These are phyloP conservation scores for Penicillium sp. DNA, from an alignment of 2,329 filamentous ascomycete species.

Conservation along the genomic window DNA sequence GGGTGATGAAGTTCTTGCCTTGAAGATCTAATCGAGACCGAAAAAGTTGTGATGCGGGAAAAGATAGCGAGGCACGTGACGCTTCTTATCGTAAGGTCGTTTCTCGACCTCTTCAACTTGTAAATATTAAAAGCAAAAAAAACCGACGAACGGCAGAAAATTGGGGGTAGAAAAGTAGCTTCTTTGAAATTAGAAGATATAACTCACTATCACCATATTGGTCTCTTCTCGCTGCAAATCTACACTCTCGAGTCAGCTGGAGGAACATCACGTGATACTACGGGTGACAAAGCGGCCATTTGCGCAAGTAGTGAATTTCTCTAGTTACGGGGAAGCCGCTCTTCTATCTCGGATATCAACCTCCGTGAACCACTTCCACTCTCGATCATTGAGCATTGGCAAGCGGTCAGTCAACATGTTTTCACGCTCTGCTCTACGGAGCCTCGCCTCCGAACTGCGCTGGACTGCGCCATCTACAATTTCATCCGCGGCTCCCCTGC, in stretches of 20 bases:
- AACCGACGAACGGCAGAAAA: too few species aligned
- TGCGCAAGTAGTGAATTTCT: constrained; percentile 38
- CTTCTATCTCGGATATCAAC: constrained; percentile 12
- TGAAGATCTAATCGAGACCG: constrained; percentile 29
- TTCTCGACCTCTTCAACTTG: not conserved
- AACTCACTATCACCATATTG: not conserved
- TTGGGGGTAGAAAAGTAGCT: constrained; percentile 14
- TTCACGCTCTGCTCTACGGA: constrained; percentile 36
- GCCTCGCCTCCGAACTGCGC: constrained; percentile 31
- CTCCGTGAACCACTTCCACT: constrained; percentile 14
- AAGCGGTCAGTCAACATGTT: constrained; percentile 33
- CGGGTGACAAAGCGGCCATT: constrained; percentile 30
- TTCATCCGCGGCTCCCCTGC: constrained; percentile 26
- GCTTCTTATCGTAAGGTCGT: constrained; percentile 17
- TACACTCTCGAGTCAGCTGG: not conserved
- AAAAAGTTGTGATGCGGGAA: constrained; percentile 30
- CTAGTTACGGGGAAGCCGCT: constrained; percentile 20
- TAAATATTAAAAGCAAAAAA: not conserved
- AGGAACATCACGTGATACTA: constrained; percentile 29
- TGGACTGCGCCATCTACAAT: constrained; percentile 24
- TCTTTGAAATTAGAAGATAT: constrained; percentile 8
- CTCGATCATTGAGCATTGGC: constrained; percentile 15
- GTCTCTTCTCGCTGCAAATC: not conserved
- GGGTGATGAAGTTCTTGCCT: constrained; percentile 19
- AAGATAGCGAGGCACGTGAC: constrained; percentile 28